These are phyloP conservation scores for Teratosphaeria nubilosa DNA, from an alignment of 2,329 filamentous ascomycete genomes.

Conservation along the genomic window DNA sequence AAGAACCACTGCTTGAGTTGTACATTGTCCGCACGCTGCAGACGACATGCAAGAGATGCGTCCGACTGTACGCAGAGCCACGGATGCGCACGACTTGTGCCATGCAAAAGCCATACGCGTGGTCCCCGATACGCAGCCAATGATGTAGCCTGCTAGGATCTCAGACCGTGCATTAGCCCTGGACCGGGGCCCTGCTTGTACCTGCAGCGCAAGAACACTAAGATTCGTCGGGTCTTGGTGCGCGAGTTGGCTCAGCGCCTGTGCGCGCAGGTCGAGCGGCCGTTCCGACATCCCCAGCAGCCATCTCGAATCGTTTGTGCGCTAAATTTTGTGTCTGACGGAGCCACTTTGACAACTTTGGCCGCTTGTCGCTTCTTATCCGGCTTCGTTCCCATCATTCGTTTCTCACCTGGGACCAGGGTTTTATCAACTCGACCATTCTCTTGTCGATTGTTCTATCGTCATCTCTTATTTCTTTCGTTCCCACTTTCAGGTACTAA, in stretches of 20 bases:
- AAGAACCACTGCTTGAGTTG: neutral
- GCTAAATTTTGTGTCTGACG: slow-evolving; percentile 8
- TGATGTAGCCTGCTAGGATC: neutral
- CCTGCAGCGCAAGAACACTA: slow-evolving; percentile 1
- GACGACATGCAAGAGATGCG: neutral
- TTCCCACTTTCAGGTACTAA: slow-evolving; percentile 9
- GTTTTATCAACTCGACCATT: slow-evolving; percentile 13
- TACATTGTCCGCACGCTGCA: neutral
- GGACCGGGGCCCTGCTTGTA: neutral
- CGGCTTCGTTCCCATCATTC: slow-evolving; percentile 12
- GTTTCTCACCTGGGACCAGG: slow-evolving; percentile 9
- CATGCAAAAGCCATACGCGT: neutral
- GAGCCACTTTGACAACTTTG: slow-evolving; percentile 6
- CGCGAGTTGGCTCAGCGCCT: slow-evolving; percentile 7
- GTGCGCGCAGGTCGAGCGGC: slow-evolving; percentile 4
- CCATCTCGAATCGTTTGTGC: slow-evolving; percentile 6
- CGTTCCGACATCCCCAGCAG: slow-evolving; percentile 9
- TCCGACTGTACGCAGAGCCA: neutral
- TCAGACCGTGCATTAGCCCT: slow-evolving; percentile 1
- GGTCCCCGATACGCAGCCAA: neutral
- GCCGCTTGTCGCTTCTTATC: slow-evolving; percentile 13
- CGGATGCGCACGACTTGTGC: slow-evolving; percentile 1
- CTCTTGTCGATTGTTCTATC: slow-evolving; percentile 10
- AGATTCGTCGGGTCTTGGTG: slow-evolving; percentile 3
- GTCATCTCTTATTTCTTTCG: slow-evolving; percentile 14